These are phyloP conservation scores for Juglanconis oblonga DNA, from an alignment of 2,329 filamentous ascomycete species.

Conservation along the genomic window DNA sequence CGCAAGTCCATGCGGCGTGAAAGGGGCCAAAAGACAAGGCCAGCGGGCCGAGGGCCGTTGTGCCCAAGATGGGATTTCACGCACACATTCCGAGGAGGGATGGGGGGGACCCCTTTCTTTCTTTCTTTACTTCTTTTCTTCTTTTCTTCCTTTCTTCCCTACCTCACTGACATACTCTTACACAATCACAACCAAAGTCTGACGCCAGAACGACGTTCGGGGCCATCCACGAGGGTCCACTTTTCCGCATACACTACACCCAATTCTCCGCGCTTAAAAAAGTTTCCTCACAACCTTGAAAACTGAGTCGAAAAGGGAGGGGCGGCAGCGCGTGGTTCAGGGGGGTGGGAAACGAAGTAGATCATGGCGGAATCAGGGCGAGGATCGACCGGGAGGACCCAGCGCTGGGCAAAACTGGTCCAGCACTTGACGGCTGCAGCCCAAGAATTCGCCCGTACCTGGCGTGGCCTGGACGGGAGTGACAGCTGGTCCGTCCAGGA, in stretches of 20 bases:
- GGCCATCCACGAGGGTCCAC: background rate
- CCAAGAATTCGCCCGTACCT: background rate
- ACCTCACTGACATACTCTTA: background rate
- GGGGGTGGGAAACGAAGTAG: background rate
- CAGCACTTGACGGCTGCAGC: background rate
- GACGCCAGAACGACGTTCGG: background rate
- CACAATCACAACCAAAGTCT: background rate
- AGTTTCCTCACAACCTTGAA: background rate
- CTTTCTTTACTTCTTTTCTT: background rate
- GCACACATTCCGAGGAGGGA: too few relatives aligned
- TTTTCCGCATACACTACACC: background rate
- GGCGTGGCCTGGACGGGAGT: too few relatives aligned
- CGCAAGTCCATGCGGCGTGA: background rate
- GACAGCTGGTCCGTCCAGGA: too few relatives aligned
- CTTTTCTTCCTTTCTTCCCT: background rate
- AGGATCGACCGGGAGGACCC: background rate
- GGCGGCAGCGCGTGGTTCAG: background rate
- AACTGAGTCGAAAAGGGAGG: background rate
- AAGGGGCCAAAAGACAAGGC: background rate
- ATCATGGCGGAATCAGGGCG: background rate
- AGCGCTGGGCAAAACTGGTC: background rate
- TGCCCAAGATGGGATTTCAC: background rate
- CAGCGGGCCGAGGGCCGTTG: background rate
- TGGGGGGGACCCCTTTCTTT: too few relatives aligned
- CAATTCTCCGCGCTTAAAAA: background rate